These are phyloP conservation scores for Achaetomiella virescens DNA, from an alignment of 495 filamentous ascomycete species.

Conservation along the genomic window DNA sequence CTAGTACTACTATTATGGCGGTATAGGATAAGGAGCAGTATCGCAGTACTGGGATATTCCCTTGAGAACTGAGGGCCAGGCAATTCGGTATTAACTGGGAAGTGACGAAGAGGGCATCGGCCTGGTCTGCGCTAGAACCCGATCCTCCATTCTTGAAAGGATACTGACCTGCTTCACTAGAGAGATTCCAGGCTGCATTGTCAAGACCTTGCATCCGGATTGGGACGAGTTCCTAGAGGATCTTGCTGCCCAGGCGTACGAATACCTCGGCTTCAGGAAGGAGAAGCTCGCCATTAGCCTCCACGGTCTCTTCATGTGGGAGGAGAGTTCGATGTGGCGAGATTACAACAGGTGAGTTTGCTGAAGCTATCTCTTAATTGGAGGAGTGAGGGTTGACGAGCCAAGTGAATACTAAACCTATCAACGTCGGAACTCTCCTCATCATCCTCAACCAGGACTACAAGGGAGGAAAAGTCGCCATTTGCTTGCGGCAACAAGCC, in stretches of 20 bases:
- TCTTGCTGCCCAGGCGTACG: background rate
- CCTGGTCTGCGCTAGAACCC: background rate
- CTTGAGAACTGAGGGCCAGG: no score
- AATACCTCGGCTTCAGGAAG: background rate
- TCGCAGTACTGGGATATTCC: no score
- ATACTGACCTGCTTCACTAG: no score
- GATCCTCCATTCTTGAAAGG: background rate
- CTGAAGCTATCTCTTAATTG: background rate
- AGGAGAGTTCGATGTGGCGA: background rate
- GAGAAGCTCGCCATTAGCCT: background rate
- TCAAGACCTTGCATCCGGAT: background rate
- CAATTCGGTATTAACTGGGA: background rate
- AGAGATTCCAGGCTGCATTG: no score
- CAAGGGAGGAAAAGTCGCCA: background rate
- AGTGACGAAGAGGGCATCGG: background rate
- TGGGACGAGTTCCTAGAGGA: background rate
- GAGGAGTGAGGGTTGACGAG: no score
- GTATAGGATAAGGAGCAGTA: no score
- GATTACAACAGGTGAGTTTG: background rate
- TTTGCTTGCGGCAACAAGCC: background rate
- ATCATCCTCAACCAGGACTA: constrained; percentile 5
- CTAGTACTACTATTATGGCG: no score
- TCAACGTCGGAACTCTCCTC: background rate
- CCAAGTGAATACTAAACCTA: background rate
- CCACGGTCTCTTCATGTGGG: background rate